Evolutionary conservation across 139 green algal genomes (phyloP).

Genomic region (Volvox africanus): DNA sequence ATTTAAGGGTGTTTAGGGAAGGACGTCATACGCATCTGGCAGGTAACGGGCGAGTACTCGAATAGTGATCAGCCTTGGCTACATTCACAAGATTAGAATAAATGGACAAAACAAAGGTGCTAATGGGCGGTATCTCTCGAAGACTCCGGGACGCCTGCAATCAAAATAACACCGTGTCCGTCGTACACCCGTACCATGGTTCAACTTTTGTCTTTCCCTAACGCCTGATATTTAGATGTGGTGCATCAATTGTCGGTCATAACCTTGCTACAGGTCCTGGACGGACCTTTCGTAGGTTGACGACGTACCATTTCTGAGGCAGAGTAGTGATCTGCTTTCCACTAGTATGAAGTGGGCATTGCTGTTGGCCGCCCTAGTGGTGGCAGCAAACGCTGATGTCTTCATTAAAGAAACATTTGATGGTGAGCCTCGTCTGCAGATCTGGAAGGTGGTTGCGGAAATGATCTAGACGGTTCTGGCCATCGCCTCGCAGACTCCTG

Average conservation of each 20-base stretch:
- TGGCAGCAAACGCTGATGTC: slow-evolving; percentile 64
- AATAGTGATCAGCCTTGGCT: no score
- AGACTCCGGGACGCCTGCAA: background rate
- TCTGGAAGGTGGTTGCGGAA: background rate
- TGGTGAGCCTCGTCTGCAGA: slow-evolving; percentile 50
- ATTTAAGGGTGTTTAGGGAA: no score
- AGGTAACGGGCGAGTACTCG: no score
- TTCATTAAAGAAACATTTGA: slow-evolving; percentile 86
- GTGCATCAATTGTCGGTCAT: no score
- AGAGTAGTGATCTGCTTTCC: background rate
- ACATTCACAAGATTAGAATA: no score
- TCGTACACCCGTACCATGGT: background rate
- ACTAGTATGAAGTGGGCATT: slow-evolving; percentile 43
- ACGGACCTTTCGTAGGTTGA: no score
- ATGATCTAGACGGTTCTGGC: slow-evolving; percentile 34
- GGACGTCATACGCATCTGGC: no score
- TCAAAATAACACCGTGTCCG: background rate
- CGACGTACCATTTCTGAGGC: no score
- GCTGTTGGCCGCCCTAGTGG: slow-evolving; percentile 36
- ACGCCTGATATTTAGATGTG: background rate
- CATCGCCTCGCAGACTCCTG: slow-evolving; percentile 65
- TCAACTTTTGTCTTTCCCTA: background rate
- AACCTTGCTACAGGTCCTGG: no score
- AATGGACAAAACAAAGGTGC: no score
- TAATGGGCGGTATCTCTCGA: background rate